phyloP scores from a whole-genome alignment of 805 yeast genomes.

The Diddensiella transvaalensis region DNA sequence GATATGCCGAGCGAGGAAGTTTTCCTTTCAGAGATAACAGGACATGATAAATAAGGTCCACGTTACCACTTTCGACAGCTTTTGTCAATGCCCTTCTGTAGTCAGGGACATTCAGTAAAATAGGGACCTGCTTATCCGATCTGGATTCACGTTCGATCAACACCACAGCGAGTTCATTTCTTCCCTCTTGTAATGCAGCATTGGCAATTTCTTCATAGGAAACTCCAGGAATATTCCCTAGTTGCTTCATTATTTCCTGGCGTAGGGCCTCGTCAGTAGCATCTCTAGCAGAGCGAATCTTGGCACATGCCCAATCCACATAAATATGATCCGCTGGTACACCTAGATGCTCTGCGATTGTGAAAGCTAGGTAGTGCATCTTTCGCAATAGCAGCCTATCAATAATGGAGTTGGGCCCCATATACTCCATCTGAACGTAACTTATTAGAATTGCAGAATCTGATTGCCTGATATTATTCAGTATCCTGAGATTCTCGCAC shows the following conservation, averaged over 20 bases:
- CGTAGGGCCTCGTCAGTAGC: slow-evolving; percentile 59
- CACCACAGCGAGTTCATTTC: slow-evolving; percentile 61
- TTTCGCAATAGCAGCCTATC: slow-evolving; percentile 55
- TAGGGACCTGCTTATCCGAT: slow-evolving; percentile 56
- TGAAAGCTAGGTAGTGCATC: slow-evolving; percentile 58
- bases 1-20: slow-evolving; percentile 62
- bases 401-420: slow-evolving; percentile 59
- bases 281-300: slow-evolving; percentile 53
- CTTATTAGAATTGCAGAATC: slow-evolving; percentile 72
- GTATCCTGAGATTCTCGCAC: slow-evolving; percentile 57
- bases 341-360: slow-evolving; percentile 50
- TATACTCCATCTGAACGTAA: slow-evolving; percentile 43
- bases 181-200: slow-evolving; percentile 77
- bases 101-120: slow-evolving; percentile 69
- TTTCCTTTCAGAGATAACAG: slow-evolving; percentile 52
- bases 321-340: slow-evolving; percentile 53
- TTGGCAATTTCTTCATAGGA: slow-evolving; percentile 58
- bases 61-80: slow-evolving; percentile 57
- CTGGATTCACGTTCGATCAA: slow-evolving; percentile 67
- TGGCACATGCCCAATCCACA: slow-evolving; percentile 75
- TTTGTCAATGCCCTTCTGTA: slow-evolving; percentile 63
- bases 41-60: slow-evolving; percentile 57
- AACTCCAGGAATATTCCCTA: slow-evolving; percentile 42
- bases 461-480: slow-evolving; percentile 63
- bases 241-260: slow-evolving; percentile 44